phyloP scores from a whole-genome alignment of 2,329 filamentous ascomycete genomes.

The Colletotrichum lupini region DNA sequence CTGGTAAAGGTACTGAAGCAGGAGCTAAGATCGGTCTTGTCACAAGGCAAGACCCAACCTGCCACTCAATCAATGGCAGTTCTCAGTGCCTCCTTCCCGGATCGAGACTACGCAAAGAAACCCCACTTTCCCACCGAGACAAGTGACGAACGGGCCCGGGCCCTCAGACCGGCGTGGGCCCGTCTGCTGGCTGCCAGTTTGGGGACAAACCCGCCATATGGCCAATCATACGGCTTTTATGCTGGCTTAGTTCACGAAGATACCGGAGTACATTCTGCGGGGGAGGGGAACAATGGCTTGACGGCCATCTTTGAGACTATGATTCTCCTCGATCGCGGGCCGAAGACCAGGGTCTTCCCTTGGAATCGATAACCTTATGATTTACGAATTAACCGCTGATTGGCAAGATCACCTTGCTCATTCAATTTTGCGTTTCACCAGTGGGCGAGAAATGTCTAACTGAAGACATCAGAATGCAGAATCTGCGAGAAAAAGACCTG shows the following conservation, averaged over 20 bases:
- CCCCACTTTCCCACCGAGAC: slow-evolving; percentile 28
- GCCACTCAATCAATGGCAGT: not conserved
- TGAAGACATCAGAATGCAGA: not conserved
- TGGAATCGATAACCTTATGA: not conserved
- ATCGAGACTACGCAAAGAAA: not conserved
- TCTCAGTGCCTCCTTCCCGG: not conserved
- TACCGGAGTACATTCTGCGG: not conserved
- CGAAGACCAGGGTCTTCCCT: slow-evolving; percentile 19
- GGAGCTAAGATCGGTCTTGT: not conserved
- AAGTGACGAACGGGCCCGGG: slow-evolving; percentile 7
- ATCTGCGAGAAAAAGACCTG: not conserved
- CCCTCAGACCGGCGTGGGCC: slow-evolving; percentile 26
- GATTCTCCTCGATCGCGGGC: not conserved
- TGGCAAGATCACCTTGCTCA: not conserved
- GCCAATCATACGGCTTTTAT: not conserved
- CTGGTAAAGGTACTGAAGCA: not conserved
- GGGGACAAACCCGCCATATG: slow-evolving; percentile 1
- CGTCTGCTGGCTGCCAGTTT: slow-evolving; percentile 20
- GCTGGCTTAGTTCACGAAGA: not conserved
- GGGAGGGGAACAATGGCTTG: not conserved
- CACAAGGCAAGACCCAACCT: not conserved
- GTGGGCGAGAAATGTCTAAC: too few relatives aligned
- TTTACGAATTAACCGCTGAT: not conserved
- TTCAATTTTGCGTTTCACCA: slow-evolving; percentile 2
- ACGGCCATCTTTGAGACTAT: not conserved